Evolutionary conservation across 1,284 basidiomycete genomes (phyloP).

Genomic region (Pseudozyma flocculosa): DNA sequence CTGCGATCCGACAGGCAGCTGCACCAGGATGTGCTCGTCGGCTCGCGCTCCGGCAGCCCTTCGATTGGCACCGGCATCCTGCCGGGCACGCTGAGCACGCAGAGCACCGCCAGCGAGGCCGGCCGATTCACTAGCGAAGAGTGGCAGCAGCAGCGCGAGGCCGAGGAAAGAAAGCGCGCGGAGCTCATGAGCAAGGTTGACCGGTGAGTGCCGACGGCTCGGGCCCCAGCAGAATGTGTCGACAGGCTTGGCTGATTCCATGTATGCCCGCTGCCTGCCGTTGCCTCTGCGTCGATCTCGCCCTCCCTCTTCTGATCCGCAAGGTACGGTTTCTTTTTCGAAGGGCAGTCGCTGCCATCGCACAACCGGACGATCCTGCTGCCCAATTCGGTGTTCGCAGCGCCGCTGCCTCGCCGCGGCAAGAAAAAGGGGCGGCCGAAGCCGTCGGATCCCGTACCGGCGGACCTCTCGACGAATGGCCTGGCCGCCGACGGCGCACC

Average conservation of each 20-base stretch:
- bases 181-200: slow-evolving; percentile 38
- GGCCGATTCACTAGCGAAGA: slow-evolving; percentile 27
- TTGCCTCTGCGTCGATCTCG: too few species aligned
- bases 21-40: not conserved
- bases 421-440: slow-evolving; percentile 7
- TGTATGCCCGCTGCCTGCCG: too few species aligned
- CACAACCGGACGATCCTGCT: slow-evolving; percentile 18
- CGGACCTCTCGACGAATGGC: not conserved
- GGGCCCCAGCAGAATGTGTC: too few species aligned
- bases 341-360: slow-evolving; percentile 4
- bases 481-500: not conserved
- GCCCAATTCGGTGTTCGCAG: slow-evolving; percentile 11
- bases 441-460: slow-evolving; percentile 2
- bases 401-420: slow-evolving; percentile 8
- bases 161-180: slow-evolving; percentile 25
- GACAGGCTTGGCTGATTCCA: too few species aligned
- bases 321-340: slow-evolving; percentile 34
- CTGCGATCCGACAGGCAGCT: not conserved
- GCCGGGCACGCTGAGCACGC: slow-evolving; percentile 5
- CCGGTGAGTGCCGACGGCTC: slow-evolving; percentile 19
- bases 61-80: not conserved
- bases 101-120: slow-evolving; percentile 6
- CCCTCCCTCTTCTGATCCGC: not conserved
- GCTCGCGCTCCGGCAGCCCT: slow-evolving; percentile 1
- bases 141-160: slow-evolving; percentile 17